phyloP scores from a whole-genome alignment of 768 basidiomycete species.

The Tremella yokohamensis region DNA sequence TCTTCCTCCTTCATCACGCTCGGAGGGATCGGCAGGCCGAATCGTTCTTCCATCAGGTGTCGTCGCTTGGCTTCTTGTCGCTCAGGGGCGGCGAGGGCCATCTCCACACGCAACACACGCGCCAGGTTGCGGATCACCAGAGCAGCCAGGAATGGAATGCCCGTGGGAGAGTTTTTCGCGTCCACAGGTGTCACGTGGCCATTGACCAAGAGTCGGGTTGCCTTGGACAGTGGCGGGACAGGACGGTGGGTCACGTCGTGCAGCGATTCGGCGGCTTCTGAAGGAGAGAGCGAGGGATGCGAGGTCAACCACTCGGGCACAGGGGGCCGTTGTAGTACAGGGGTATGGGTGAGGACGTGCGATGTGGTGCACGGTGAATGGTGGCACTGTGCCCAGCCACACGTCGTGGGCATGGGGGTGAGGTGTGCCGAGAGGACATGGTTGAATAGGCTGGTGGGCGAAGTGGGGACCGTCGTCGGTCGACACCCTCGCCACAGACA shows the following conservation, averaged over 20 bases:
- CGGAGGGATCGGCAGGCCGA: conserved; percentile 71
- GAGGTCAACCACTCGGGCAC: conserved; percentile 26
- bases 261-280: conserved; percentile 9
- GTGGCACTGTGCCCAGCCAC: conserved; percentile 72
- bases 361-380: conserved; percentile 55
- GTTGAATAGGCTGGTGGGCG: conserved; percentile 22
- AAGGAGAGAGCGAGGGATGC: conserved; percentile 23
- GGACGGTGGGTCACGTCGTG: conserved; percentile 60
- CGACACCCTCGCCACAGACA: conserved; percentile 67
- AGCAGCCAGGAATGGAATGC: conserved; percentile 62
- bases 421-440: conserved; percentile 57
- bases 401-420: conserved; percentile 60
- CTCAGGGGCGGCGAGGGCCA: conserved; percentile 11
- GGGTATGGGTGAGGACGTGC: conserved; percentile 65
- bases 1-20: conserved; percentile 69
- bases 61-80: conserved; percentile 25
- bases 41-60: conserved; percentile 67
- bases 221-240: conserved; percentile 67
- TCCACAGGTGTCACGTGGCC: conserved; percentile 52
- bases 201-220: conserved; percentile 58
- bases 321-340: conserved; percentile 52
- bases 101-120: conserved; percentile 59
- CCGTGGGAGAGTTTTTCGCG: conserved; percentile 63
- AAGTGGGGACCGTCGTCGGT: conserved; percentile 7
- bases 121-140: conserved; percentile 80